phyloP scores from a whole-genome alignment of 495 filamentous ascomycete genomes.

The Evernia prunastri region DNA sequence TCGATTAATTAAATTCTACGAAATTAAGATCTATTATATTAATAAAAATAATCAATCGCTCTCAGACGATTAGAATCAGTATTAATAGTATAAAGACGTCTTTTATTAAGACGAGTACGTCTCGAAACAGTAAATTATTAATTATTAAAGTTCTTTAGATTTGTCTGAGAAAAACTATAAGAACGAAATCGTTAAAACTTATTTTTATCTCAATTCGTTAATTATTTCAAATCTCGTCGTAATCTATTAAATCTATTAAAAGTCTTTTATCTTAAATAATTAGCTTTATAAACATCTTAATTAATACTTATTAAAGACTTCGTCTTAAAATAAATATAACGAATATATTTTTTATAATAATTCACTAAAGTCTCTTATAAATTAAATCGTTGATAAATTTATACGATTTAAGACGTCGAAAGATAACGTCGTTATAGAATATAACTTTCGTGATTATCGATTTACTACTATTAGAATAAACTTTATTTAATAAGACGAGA shows the following conservation, averaged over 20 bases:
- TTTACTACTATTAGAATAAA: not conserved
- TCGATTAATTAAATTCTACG: not conserved
- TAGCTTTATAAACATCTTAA: not conserved
- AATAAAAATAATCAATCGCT: not conserved
- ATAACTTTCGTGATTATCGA: not conserved
- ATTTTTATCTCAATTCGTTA: not conserved
- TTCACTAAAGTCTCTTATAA: not conserved
- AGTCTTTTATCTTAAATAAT: not conserved
- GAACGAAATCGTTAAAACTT: too few relatives aligned
- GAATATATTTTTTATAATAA: not conserved
- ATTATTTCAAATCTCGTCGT: not conserved
- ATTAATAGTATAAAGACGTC: not conserved
- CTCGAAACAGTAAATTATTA: too few relatives aligned
- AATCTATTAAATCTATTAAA: slow-evolving; percentile 1
- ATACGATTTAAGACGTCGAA: not conserved
- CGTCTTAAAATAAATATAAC: too few relatives aligned
- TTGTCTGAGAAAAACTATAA: too few relatives aligned
- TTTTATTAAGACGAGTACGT: not conserved
- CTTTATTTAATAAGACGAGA: not conserved
- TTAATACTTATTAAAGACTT: too few relatives aligned
- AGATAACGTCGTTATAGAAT: not conserved
- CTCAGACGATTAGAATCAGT: not conserved
- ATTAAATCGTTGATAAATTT: not conserved
- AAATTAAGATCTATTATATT: not conserved
- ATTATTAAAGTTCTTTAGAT: too few relatives aligned